Percentiles rank a stretch among this genome's conserved stretches.
Conservation (phyloP, 148 eudicot genomes). For the Fallopia convolvulus region DNA sequence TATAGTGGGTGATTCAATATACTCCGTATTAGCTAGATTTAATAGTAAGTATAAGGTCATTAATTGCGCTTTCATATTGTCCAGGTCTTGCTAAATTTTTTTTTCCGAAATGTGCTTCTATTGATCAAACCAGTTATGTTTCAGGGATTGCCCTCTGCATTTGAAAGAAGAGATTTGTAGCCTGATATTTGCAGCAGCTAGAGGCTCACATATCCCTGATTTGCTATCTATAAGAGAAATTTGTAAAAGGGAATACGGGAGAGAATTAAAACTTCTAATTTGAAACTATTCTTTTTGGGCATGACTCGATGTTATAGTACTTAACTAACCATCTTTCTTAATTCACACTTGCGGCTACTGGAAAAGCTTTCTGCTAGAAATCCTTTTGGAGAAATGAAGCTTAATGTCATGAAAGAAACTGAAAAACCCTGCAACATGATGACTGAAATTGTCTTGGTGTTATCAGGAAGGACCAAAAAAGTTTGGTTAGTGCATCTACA, state of each 20-base stretch:
- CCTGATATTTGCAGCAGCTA: constrained; percentile 82
- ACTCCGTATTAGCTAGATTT: too few relatives aligned
- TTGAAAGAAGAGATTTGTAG: constrained; percentile 88
- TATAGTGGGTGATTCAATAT: too few relatives aligned
- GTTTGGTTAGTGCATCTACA: constrained; percentile 68
- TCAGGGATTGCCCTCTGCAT: constrained; percentile 79
- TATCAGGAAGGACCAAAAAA: constrained; percentile 71
- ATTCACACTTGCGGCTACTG: constrained; percentile 20
- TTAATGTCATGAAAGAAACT: constrained; percentile 48
- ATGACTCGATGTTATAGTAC: not conserved
- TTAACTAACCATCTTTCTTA: not conserved
- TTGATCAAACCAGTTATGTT: not conserved
- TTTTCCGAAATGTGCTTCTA: too few relatives aligned
- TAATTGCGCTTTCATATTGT: too few relatives aligned
- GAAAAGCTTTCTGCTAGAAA: constrained; percentile 37
- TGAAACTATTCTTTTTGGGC: not conserved
- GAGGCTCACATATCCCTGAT: constrained; percentile 94
- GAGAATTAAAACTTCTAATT: constrained; percentile 29
- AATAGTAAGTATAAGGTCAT: too few relatives aligned
- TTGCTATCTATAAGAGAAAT: constrained; percentile 62
- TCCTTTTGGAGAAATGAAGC: constrained; percentile 40
- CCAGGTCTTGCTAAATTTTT: too few relatives aligned
- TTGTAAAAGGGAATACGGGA: constrained; percentile 81
- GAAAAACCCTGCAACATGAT: not conserved
- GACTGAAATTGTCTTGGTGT: not conserved